Evolutionary conservation across 176 grass and related monocot species (phyloP).

Genomic region (Oryza nivara): DNA sequence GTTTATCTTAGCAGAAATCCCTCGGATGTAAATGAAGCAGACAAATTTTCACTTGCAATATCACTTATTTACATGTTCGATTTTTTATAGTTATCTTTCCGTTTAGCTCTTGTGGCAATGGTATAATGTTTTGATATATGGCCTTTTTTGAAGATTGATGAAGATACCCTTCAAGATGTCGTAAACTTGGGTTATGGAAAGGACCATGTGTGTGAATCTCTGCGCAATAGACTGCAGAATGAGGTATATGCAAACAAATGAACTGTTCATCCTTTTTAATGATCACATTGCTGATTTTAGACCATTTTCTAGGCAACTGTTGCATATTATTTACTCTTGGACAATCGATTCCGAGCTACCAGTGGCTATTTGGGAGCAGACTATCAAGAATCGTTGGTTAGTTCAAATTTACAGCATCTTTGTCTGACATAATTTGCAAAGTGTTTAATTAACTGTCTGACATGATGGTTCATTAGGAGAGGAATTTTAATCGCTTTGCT

Average conservation of each 20-base stretch:
- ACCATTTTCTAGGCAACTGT: slow-evolving; percentile 80
- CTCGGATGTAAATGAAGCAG: background rate
- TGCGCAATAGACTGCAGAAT: slow-evolving; percentile 83
- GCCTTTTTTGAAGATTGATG: slow-evolving; percentile 78
- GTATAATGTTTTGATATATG: slow-evolving; percentile 32
- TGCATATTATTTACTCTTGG: slow-evolving; percentile 92
- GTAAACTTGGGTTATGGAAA: slow-evolving; percentile 87
- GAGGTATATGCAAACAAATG: slow-evolving; percentile 64
- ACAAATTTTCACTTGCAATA: slow-evolving; percentile 29
- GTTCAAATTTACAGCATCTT: slow-evolving; percentile 31
- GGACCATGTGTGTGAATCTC: slow-evolving; percentile 71
- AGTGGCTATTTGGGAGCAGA: slow-evolving; percentile 89
- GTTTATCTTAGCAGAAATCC: slow-evolving; percentile 17
- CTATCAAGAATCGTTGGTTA: slow-evolving; percentile 77
- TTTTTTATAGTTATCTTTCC: background rate
- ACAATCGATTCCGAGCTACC: slow-evolving; percentile 84
- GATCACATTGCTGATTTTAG: slow-evolving; percentile 40
- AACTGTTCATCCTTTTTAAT: slow-evolving; percentile 17
- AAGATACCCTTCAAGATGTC: slow-evolving; percentile 80
- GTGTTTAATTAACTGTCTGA: slow-evolving; percentile 23
- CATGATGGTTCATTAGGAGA: slow-evolving; percentile 44
- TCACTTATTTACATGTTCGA: slow-evolving; percentile 6
- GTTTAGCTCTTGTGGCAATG: background rate
- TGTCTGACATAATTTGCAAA: slow-evolving; percentile 18
- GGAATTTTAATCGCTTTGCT: slow-evolving; percentile 35